Percentiles rank a stretch among this genome's conserved stretches.
phyloP scores from a whole-genome alignment of 2,329 filamentous ascomycete species.

The Colletotrichum salicis region DNA sequence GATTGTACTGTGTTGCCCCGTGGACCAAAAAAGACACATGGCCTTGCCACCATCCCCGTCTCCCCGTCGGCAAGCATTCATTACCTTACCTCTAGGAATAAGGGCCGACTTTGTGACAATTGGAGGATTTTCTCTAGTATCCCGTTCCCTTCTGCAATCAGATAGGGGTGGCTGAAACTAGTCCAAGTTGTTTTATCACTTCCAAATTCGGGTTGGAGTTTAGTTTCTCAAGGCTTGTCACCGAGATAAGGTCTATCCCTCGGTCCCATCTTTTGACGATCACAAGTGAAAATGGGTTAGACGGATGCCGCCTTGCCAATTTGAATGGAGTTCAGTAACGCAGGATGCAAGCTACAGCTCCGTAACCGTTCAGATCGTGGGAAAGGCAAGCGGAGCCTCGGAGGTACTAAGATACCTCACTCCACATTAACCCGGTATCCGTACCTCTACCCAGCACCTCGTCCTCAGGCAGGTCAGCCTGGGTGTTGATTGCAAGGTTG shows the following conservation, averaged over 20 bases:
- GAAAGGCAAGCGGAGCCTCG: not conserved
- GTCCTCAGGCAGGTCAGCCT: not conserved
- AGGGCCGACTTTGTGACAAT: not conserved
- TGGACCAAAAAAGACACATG: not conserved
- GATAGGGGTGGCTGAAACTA: conserved; percentile 27
- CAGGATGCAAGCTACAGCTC: conserved; percentile 6
- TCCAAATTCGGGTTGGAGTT: not conserved
- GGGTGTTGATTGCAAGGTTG: not conserved
- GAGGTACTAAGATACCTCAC: not conserved
- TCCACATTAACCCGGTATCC: not conserved
- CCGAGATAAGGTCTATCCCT: conserved; percentile 21
- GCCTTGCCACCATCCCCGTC: not conserved
- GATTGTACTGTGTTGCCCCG: not conserved
- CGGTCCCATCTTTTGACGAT: conserved; percentile 1
- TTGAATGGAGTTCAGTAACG: not conserved
- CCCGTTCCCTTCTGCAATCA: conserved; percentile 21
- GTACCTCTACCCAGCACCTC: not conserved
- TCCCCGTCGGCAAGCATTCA: not conserved
- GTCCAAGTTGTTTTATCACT: conserved; percentile 3
- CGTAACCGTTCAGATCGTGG: not conserved
- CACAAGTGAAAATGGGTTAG: not conserved
- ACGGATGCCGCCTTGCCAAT: not conserved
- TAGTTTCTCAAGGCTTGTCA: not conserved
- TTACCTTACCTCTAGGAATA: not conserved
- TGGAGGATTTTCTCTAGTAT: conserved; percentile 9